Evolutionary conservation across 345 rosid genomes (phyloP).

Genomic region (Kandelia obovata): DNA sequence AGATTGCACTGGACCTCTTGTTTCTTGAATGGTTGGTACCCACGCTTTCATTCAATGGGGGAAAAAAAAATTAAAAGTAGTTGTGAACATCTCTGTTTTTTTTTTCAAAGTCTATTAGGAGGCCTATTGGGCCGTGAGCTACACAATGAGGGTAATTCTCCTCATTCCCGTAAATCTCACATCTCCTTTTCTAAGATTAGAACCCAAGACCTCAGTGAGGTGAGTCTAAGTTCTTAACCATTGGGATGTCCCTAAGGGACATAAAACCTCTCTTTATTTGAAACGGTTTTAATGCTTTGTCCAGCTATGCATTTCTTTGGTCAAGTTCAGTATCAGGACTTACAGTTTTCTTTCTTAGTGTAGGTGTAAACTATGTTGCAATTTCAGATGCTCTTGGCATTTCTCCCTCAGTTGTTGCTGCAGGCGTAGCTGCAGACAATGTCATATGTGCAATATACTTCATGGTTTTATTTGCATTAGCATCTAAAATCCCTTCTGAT

Average conservation of each 20-base stretch:
- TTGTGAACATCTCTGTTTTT: not conserved
- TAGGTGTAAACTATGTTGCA: constrained; percentile 87
- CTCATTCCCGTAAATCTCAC: too few relatives aligned
- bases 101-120: not conserved
- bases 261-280: not conserved
- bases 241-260: too few relatives aligned
- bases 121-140: too few relatives aligned
- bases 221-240: too few relatives aligned
- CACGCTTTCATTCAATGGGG: not conserved
- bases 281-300: not conserved
- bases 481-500: constrained; percentile 65
- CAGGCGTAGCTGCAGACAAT: constrained; percentile 80
- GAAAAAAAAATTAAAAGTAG: not conserved
- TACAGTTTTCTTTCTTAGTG: constrained; percentile 10
- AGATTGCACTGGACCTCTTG: too few relatives aligned
- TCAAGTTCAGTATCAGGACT: not conserved
- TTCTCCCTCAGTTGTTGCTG: constrained; percentile 79
- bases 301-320: constrained; percentile 2
- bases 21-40: too few relatives aligned
- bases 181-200: too few relatives aligned
- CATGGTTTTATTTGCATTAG: constrained; percentile 60
- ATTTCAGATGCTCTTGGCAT: constrained; percentile 69
- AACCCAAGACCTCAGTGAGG: too few relatives aligned
- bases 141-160: too few relatives aligned
- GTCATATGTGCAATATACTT: constrained; percentile 67